Percentiles rank a stretch among this genome's conserved stretches.
phyloP scores from a whole-genome alignment of 2,329 filamentous ascomycete genomes.

The Allantophomopsis lycopodina region DNA sequence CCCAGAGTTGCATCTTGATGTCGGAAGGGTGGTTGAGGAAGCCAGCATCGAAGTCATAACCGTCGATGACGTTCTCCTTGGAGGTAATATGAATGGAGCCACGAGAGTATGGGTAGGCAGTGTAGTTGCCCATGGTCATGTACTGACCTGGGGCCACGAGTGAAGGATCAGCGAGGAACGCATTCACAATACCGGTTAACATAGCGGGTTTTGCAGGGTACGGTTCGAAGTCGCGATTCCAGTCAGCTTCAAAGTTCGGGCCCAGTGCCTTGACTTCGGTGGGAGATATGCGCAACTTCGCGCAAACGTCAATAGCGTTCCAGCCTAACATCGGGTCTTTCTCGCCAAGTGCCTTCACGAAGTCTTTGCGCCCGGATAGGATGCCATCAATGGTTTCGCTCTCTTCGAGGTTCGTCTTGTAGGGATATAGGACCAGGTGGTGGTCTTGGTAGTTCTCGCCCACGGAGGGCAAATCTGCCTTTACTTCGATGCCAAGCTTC shows the following conservation, averaged over 20 bases:
- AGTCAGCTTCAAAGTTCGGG: slow-evolving; percentile 34
- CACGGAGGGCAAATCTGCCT: slow-evolving; percentile 34
- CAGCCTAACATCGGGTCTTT: slow-evolving; percentile 38
- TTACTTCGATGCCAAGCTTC: slow-evolving; percentile 28
- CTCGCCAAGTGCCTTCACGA: slow-evolving; percentile 27
- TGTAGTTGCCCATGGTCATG: slow-evolving; percentile 36
- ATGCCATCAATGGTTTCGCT: slow-evolving; percentile 39
- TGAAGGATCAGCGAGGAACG: slow-evolving; percentile 28
- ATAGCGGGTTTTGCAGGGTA: slow-evolving; percentile 22
- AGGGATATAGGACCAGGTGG: slow-evolving; percentile 37
- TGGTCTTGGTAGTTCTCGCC: slow-evolving; percentile 42
- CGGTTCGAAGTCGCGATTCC: slow-evolving; percentile 38
- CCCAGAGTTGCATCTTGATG: slow-evolving; percentile 43
- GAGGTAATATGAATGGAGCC: slow-evolving; percentile 45
- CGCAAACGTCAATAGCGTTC: slow-evolving; percentile 38
- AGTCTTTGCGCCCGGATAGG: slow-evolving; percentile 30
- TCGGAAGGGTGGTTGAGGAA: slow-evolving; percentile 43
- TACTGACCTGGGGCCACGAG: slow-evolving; percentile 30
- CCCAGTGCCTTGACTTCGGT: slow-evolving; percentile 38
- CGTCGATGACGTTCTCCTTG: slow-evolving; percentile 23
- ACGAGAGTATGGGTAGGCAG: slow-evolving; percentile 45
- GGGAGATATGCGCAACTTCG: slow-evolving; percentile 40
- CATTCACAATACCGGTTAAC: slow-evolving; percentile 34
- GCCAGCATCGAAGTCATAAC: slow-evolving; percentile 41
- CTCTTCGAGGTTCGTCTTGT: slow-evolving; percentile 28